phyloP scores from a whole-genome alignment of 441 rosid species.

The Adansonia madagascariensis region DNA sequence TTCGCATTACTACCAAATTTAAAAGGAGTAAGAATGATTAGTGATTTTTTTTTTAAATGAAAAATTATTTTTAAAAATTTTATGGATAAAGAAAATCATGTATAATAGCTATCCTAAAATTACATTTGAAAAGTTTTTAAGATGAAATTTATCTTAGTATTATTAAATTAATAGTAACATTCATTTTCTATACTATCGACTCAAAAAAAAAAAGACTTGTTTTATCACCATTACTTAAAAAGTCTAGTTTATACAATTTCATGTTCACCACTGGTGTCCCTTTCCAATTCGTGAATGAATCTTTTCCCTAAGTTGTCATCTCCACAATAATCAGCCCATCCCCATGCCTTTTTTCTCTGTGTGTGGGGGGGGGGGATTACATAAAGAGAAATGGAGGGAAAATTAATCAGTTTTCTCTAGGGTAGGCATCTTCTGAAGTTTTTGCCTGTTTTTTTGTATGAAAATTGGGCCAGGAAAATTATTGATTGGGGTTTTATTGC shows the following conservation, averaged over 20 bases:
- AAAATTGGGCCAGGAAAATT: constrained; percentile 19
- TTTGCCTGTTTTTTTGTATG: constrained; percentile 10
- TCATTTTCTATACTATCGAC: too few relatives aligned
- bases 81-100: too few relatives aligned
- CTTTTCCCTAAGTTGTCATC: neutral
- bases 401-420: neutral
- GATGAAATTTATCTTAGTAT: too few relatives aligned
- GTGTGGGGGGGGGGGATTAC: neutral
- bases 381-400: neutral
- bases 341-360: neutral
- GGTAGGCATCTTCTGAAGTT: constrained; percentile 20
- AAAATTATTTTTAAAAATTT: too few relatives aligned
- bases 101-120: too few relatives aligned
- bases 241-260: constrained; percentile 20
- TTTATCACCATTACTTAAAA: too few relatives aligned
- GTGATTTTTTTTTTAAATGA: too few relatives aligned
- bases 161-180: too few relatives aligned
- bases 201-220: too few relatives aligned
- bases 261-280: neutral
- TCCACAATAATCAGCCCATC: neutral
- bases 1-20: too few relatives aligned
- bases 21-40: too few relatives aligned
- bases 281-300: constrained; percentile 13
- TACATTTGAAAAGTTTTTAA: too few relatives aligned
- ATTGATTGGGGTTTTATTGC: constrained; percentile 23